These are phyloP conservation scores for Ophiostoma himal-ulmi DNA, from an alignment of 2,329 filamentous ascomycete genomes.

Conservation along the genomic window DNA sequence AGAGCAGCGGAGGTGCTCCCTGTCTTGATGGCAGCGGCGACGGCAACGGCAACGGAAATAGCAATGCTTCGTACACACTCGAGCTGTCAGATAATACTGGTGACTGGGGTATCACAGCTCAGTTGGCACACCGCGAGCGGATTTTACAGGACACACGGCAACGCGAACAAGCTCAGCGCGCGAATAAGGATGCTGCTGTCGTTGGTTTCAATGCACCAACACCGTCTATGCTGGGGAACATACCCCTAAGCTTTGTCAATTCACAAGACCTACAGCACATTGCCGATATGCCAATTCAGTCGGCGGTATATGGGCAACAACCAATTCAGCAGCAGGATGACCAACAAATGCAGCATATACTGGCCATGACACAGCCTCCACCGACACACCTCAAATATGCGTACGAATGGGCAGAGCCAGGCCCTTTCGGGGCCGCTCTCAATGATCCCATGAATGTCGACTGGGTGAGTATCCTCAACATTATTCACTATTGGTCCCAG, in stretches of 20 bases:
- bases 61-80: background rate
- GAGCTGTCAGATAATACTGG: background rate
- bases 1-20: background rate
- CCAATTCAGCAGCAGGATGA: conserved; percentile 1
- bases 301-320: background rate
- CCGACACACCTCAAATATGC: conserved; percentile 15
- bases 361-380: background rate
- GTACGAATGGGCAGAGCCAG: conserved; percentile 24
- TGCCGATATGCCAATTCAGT: background rate
- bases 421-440: conserved; percentile 24
- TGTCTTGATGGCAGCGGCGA: background rate
- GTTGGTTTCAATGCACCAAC: background rate
- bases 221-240: background rate
- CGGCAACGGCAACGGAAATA: background rate
- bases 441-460: conserved; percentile 25
- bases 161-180: conserved; percentile 6
- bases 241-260: background rate
- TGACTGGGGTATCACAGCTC: conserved; percentile 15
- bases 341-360: background rate
- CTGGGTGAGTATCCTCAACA: conserved; percentile 22
- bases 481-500: background rate
- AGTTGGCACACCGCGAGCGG: background rate
- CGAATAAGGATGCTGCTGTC: background rate
- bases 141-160: background rate
- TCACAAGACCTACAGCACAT: background rate